These are phyloP conservation scores for Kappamyces sp. DNA, from an alignment of 192 early-diverging fungal species.

Conservation along the genomic window DNA sequence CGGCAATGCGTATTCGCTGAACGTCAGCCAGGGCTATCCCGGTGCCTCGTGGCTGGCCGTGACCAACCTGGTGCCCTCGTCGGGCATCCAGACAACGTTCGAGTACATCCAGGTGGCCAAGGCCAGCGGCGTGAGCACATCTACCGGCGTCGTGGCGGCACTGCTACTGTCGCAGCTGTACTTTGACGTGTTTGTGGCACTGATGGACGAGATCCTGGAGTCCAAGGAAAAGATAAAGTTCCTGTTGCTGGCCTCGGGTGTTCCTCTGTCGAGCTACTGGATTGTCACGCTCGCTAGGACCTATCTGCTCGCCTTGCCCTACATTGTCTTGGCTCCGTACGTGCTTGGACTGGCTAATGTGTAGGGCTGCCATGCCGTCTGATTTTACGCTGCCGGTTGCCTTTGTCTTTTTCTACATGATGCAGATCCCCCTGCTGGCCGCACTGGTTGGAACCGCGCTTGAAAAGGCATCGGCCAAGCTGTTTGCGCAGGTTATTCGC, in stretches of 20 bases:
- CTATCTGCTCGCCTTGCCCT: not conserved
- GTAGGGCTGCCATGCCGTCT: not conserved
- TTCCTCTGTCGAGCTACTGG: conserved; percentile 10
- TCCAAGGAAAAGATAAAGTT: conserved; percentile 9
- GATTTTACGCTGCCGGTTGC: not conserved
- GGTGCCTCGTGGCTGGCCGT: conserved; percentile 6
- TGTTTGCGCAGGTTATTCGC: not conserved
- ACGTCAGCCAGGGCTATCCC: conserved; percentile 1
- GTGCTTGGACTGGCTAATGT: too few relatives aligned
- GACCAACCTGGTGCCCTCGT: conserved; percentile 2
- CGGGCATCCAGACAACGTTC: not conserved
- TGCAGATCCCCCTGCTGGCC: not conserved
- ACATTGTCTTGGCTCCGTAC: not conserved
- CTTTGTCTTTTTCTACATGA: not conserved
- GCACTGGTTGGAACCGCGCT: conserved; percentile 3
- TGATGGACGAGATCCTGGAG: not conserved
- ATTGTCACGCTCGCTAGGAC: conserved; percentile 3
- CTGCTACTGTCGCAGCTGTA: not conserved
- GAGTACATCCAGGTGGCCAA: not conserved
- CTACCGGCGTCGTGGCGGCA: not conserved
- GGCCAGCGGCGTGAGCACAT: not conserved
- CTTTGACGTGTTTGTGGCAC: not conserved
- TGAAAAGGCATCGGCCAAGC: not conserved
- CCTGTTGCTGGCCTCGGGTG: not conserved
- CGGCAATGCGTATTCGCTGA: not conserved